These are phyloP conservation scores for Arabidopsis lyrata DNA, from an alignment of 441 rosid species.

Conservation along the genomic window DNA sequence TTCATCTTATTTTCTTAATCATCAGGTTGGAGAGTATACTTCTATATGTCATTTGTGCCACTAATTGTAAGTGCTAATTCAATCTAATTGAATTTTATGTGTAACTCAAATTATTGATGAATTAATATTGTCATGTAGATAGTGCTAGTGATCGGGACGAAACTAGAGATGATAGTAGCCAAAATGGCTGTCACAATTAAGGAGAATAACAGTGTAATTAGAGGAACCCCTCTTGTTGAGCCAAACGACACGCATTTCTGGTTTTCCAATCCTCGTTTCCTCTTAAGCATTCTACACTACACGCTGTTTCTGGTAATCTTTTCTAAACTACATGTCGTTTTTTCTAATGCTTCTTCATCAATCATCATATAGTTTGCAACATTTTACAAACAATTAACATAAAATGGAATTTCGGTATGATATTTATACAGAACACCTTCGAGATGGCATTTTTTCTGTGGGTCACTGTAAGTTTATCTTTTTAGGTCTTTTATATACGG, in stretches of 20 bases:
- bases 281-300: conserved; percentile 66
- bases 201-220: conserved; percentile 48
- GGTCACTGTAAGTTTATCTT: conserved; percentile 58
- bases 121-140: conserved; percentile 44
- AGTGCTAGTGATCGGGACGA: conserved; percentile 67
- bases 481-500: not conserved
- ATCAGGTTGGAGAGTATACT: conserved; percentile 67
- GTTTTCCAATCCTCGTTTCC: conserved; percentile 62
- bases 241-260: conserved; percentile 74
- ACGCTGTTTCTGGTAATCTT: conserved; percentile 62
- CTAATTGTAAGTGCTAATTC: conserved; percentile 50
- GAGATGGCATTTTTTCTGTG: conserved; percentile 72
- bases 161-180: conserved; percentile 66
- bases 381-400: not conserved
- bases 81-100: not conserved
- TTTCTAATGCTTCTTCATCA: not conserved
- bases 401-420: not conserved
- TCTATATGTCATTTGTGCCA: conserved; percentile 75
- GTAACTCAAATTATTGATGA: not conserved
- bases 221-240: conserved; percentile 62
- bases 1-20: not conserved
- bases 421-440: conserved; percentile 64
- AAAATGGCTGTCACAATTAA: conserved; percentile 62
- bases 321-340: not conserved
- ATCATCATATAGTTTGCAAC: not conserved